Conservation (phyloP, 2,329 filamentous ascomycete genomes). For the Lizonia empirigonia region DNA sequence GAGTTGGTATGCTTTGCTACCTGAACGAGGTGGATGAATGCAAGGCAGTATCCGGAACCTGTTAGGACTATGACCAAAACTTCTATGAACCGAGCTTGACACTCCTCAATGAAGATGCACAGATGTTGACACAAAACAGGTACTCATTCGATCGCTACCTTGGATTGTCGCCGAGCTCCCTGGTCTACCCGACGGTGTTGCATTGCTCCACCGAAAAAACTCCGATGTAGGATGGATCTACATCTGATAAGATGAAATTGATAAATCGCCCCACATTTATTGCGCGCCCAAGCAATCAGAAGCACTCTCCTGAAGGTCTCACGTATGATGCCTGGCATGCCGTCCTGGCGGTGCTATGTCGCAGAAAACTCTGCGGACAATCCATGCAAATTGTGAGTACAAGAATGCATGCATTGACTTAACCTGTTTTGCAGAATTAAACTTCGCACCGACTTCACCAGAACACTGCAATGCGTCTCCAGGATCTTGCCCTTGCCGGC, state of each 20-base stretch:
- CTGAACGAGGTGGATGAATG: not conserved
- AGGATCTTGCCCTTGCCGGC: not conserved
- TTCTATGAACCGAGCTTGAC: not conserved
- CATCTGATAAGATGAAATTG: conserved; percentile 1
- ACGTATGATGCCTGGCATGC: not conserved
- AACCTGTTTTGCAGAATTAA: not conserved
- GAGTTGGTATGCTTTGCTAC: no score
- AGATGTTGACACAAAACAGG: not conserved
- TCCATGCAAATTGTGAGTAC: not conserved
- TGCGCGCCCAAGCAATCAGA: not conserved
- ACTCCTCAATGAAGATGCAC: not conserved
- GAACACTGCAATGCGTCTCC: not conserved
- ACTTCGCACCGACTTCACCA: not conserved
- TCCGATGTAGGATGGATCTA: not conserved
- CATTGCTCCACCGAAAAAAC: not conserved
- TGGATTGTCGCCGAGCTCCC: not conserved
- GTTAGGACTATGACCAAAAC: no score
- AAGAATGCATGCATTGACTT: not conserved
- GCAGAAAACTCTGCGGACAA: not conserved
- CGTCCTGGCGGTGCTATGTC: not conserved
- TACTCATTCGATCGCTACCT: not conserved
- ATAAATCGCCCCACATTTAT: not conserved
- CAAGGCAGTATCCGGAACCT: not conserved
- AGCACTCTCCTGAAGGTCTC: not conserved
- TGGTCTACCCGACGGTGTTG: not conserved